These are phyloP conservation scores for Leptographium flavum DNA, from an alignment of 2,329 filamentous ascomycete species.

Conservation along the genomic window DNA sequence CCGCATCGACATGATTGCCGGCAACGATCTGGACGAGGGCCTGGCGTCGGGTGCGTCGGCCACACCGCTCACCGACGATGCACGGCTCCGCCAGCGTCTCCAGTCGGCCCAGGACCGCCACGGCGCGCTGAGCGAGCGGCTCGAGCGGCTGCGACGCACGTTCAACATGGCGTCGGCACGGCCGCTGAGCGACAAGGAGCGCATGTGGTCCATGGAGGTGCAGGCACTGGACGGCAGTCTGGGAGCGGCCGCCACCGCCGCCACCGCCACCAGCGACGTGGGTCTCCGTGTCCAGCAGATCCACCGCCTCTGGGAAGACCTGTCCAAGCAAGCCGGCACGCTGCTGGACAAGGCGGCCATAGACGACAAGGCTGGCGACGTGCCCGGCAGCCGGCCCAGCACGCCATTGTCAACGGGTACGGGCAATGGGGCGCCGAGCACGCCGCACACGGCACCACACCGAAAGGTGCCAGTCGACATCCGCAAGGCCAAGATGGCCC, in stretches of 20 bases:
- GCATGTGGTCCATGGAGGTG: conserved; percentile 32
- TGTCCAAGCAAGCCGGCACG: conserved; percentile 35
- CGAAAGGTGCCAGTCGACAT: conserved; percentile 45
- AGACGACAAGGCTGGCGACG: conserved; percentile 13
- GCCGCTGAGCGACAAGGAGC: conserved; percentile 49
- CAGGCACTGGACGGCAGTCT: conserved; percentile 26
- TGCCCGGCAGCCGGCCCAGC: conserved; percentile 11
- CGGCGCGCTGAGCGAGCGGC: conserved; percentile 38
- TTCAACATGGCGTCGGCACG: conserved; percentile 30
- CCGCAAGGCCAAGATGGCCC: conserved; percentile 45
- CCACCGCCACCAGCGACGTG: conserved; percentile 22
- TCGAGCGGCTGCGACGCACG: conserved; percentile 42
- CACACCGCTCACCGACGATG: conserved; percentile 32
- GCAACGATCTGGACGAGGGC: conserved; percentile 28
- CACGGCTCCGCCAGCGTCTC: conserved; percentile 45
- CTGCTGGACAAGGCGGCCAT: conserved; percentile 19
- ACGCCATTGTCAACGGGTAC: conserved; percentile 6
- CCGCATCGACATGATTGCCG: conserved; percentile 52
- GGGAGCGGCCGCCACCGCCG: conserved; percentile 10
- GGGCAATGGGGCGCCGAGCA: background rate
- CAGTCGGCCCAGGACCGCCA: conserved; percentile 40
- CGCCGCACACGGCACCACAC: conserved; percentile 13
- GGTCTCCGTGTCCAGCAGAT: conserved; percentile 45
- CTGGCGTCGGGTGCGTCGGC: background rate
- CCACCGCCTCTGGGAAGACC: conserved; percentile 35